A percentile compares a stretch with the other conserved stretches of the same genome.
Evolutionary conservation across 129 eudicot genomes (phyloP).

Genomic region (Flaveria brownii): DNA sequence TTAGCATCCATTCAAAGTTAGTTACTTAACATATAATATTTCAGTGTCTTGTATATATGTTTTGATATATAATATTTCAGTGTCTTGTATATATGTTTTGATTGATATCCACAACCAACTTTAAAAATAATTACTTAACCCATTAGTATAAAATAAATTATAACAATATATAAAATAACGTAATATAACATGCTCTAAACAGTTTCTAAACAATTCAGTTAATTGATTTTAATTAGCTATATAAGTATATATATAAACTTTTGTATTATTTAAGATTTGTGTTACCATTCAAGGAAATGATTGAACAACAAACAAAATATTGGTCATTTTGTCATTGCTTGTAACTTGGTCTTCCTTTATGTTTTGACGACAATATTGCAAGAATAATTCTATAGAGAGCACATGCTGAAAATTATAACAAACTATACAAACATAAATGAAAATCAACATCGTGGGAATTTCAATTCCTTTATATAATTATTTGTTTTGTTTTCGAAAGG

Average conservation of each 20-base stretch:
- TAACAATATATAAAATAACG: too few relatives aligned
- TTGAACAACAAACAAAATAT: constrained; percentile 19
- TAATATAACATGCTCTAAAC: background rate
- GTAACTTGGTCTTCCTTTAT: constrained; percentile 24
- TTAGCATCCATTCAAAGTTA: constrained; percentile 27
- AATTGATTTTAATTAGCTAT: background rate
- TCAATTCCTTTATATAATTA: background rate
- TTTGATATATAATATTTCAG: constrained; percentile 21
- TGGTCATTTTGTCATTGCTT: constrained; percentile 28
- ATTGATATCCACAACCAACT: constrained; percentile 32
- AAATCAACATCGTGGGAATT: background rate
- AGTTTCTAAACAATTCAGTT: background rate
- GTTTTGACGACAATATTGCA: constrained; percentile 26
- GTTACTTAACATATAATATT: constrained; percentile 27
- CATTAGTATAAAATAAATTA: too few relatives aligned
- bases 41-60: constrained; percentile 3
- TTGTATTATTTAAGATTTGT: constrained; percentile 1
- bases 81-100: constrained; percentile 6
- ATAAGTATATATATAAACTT: background rate
- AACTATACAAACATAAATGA: background rate
- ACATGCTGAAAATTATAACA: constrained; percentile 23
- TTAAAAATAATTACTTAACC: too few relatives aligned
- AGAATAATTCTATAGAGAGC: background rate
- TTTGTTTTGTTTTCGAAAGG: too few relatives aligned
- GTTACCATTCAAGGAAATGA: constrained; percentile 17